Percentiles rank a stretch among this genome's conserved stretches.
phyloP scores from a whole-genome alignment of 768 basidiomycete genomes.

The Hygrocybe coccinea region DNA sequence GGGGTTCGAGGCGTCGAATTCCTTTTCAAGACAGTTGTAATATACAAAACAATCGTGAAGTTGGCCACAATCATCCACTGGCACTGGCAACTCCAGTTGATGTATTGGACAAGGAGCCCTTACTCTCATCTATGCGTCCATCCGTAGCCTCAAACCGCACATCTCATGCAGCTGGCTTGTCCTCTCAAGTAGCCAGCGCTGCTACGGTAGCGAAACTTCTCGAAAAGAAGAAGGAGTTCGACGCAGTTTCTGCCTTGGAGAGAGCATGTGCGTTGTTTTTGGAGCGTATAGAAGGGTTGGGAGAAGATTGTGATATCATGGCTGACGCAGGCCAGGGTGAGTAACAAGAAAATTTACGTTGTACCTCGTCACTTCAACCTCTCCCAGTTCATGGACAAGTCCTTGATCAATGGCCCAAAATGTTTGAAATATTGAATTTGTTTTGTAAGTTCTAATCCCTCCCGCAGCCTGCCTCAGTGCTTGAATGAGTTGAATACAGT shows the following conservation, averaged over 20 bases:
- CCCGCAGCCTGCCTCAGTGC: not conserved
- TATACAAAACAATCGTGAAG: too few relatives aligned
- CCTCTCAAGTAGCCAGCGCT: constrained; percentile 39
- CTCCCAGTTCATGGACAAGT: constrained; percentile 67
- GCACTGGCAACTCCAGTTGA: too few relatives aligned
- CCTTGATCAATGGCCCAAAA: constrained; percentile 74
- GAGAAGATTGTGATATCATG: constrained; percentile 72
- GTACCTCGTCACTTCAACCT: not conserved
- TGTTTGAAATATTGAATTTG: constrained; percentile 70
- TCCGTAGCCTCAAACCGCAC: constrained; percentile 49
- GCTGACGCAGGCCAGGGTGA: constrained; percentile 70
- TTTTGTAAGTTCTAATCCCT: constrained; percentile 48
- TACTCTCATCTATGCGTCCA: constrained; percentile 50
- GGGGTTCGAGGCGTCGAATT: too few relatives aligned
- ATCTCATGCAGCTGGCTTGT: constrained; percentile 41
- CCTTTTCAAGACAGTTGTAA: too few relatives aligned
- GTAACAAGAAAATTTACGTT: constrained; percentile 2
- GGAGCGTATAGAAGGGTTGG: constrained; percentile 62
- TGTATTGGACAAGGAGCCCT: constrained; percentile 42
- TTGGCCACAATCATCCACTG: too few relatives aligned
- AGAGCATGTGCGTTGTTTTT: constrained; percentile 58
- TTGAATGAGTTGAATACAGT: constrained; percentile 35
- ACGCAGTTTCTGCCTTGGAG: constrained; percentile 70
- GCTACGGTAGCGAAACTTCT: constrained; percentile 51
- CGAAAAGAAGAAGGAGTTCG: constrained; percentile 80